These are phyloP conservation scores for Epichloe baconii DNA, from an alignment of 2,329 filamentous ascomycete genomes.

Conservation along the genomic window DNA sequence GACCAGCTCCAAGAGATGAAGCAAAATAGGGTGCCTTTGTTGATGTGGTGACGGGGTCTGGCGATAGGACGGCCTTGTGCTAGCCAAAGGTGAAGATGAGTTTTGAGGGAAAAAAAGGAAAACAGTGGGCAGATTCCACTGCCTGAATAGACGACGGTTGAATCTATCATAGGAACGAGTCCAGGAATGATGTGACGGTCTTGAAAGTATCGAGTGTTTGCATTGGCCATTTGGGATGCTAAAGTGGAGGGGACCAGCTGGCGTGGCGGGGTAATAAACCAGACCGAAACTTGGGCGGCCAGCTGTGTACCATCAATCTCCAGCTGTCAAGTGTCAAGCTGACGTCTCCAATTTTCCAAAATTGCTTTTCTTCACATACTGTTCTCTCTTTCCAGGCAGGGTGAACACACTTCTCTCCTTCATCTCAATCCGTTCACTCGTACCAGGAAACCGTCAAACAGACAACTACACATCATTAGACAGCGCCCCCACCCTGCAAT, in stretches of 20 bases:
- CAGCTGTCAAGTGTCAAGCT: neutral
- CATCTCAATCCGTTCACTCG: neutral
- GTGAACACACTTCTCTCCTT: neutral
- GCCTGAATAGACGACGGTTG: conserved; percentile 35
- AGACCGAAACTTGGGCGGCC: neutral
- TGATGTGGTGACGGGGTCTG: conserved; percentile 18
- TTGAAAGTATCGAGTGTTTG: no score
- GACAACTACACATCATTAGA: neutral
- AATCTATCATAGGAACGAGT: conserved; percentile 26
- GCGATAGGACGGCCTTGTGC: conserved; percentile 16
- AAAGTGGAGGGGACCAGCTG: neutral
- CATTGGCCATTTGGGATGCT: no score
- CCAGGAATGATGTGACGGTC: no score
- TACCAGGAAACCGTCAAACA: neutral
- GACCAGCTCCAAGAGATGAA: conserved; percentile 12
- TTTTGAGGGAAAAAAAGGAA: neutral
- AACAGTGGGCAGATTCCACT: neutral
- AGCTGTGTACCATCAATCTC: neutral
- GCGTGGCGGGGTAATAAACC: conserved; percentile 1
- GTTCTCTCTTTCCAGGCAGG: neutral
- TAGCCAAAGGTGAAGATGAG: conserved; percentile 18
- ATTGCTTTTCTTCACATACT: neutral
- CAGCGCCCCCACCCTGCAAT: neutral
- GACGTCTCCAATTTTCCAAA: neutral
- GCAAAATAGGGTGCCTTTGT: conserved; percentile 6